A percentile compares a stretch with the other conserved stretches of the same genome.
phyloP scores from a whole-genome alignment of 805 yeast genomes.

The Kazachstania psychrophila region DNA sequence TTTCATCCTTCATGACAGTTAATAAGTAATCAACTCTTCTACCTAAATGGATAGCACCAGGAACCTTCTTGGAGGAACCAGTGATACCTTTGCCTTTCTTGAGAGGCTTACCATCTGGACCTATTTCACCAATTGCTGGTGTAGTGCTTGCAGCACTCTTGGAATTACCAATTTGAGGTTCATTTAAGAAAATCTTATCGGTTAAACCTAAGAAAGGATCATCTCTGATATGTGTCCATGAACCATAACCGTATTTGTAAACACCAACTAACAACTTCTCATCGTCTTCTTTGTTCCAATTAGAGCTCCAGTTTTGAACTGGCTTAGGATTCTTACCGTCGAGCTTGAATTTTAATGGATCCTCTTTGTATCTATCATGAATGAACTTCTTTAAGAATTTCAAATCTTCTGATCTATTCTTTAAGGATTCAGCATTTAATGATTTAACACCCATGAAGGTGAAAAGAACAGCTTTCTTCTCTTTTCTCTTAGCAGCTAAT shows the following conservation, averaged over 20 bases:
- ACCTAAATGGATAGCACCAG: constrained; percentile 85
- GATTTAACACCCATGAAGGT: constrained; percentile 82
- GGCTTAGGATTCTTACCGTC: constrained; percentile 53
- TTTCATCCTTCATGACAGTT: constrained; percentile 55
- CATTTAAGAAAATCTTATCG: constrained; percentile 69
- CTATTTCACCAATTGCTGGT: not conserved
- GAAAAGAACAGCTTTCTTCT: constrained; percentile 81
- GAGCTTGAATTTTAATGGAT: constrained; percentile 53
- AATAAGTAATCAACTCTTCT: constrained; percentile 87
- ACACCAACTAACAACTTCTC: constrained; percentile 82
- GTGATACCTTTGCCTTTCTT: constrained; percentile 21
- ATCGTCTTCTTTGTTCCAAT: constrained; percentile 79
- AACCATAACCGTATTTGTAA: constrained; percentile 87
- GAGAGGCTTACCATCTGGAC: not conserved
- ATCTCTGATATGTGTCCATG: constrained; percentile 90
- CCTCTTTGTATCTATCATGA: constrained; percentile 41
- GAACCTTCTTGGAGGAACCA: constrained; percentile 53
- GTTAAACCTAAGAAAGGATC: constrained; percentile 85
- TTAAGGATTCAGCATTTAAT: constrained; percentile 79
- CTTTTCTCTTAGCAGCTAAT: constrained; percentile 61
- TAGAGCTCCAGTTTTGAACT: constrained; percentile 85
- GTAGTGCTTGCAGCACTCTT: constrained; percentile 4
- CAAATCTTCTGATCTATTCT: constrained; percentile 82
- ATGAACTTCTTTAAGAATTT: constrained; percentile 48
- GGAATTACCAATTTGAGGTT: constrained; percentile 20